Evolutionary conservation across 768 basidiomycete genomes (phyloP), one percentile per base, ranked within the genome.

Genomic region (Hemileccinum rubropunctum): DNA sequence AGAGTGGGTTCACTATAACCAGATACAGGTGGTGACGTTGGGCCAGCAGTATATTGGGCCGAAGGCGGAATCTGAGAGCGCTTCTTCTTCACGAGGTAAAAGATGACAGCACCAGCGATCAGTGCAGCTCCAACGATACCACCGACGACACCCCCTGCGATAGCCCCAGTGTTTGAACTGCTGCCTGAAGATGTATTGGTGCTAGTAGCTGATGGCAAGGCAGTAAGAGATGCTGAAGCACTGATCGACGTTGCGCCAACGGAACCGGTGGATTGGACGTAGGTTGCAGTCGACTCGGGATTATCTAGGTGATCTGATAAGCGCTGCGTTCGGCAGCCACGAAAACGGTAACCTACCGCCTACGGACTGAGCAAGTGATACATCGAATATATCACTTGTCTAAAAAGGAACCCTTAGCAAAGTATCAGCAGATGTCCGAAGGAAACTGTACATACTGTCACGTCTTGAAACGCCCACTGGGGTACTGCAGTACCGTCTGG

Each of bases 61-160:
- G 64, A 57, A 7, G 57, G 50, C 32, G 60, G 41, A 17, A 34
- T 42, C 40, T 50, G 54, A 42, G 70, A 53, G 33, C 67, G 67
- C 18, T 59, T 63, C 35, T 54, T 69, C 34, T 42, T 63, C 33
- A 56, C 60, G 27, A 66, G 53, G 54, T 75, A 71, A 72, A 76
- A 83, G 45, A 74, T 57, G 6, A 66, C 37, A 7, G 58, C 53
- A 1, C 63, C 76, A 5, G 58, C 73, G 12, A 83, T 64, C 39
- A 77, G 53, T 8, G 71, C 76, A 18, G 79, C 49, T n/a, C 63
- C 72, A 23, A 79, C 71, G 1, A 85, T 78, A n/a, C 85, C 84
- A 35, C 84, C 84, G 0, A 78, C 81, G 33, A 86, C 84, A 17
- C 80, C 80, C 2, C 82, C 83, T 3, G 78, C 73, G 35, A 86